phyloP scores from a whole-genome alignment of 371 early-diverging fungal genomes.

The Gilbertella persicaria region DNA sequence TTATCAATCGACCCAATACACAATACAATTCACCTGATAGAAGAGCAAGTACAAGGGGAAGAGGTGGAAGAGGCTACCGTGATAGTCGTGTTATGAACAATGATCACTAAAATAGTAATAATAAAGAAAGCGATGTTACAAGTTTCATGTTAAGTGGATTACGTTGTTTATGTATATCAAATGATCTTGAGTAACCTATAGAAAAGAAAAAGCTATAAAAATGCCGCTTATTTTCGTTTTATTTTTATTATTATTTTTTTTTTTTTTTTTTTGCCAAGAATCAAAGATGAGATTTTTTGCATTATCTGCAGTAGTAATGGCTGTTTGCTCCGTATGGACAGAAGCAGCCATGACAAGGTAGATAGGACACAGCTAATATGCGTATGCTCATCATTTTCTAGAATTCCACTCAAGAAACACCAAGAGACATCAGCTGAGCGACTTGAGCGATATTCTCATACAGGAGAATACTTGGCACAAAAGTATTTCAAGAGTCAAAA shows the following conservation, averaged over 20 bases:
- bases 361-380: not conserved
- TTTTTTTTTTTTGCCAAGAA: constrained; percentile 12
- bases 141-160: no score
- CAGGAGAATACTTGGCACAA: constrained; percentile 67
- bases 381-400: constrained; percentile 9
- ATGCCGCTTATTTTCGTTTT: not conserved
- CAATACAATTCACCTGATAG: constrained; percentile 27
- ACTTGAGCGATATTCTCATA: constrained; percentile 61
- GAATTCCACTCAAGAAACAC: constrained; percentile 73
- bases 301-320: constrained; percentile 30
- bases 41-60: constrained; percentile 15
- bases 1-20: constrained; percentile 47
- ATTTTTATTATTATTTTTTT: constrained; percentile 1
- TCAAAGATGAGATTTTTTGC: constrained; percentile 35
- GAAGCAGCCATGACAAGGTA: constrained; percentile 42
- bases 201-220: not conserved
- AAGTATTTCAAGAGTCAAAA: constrained; percentile 69
- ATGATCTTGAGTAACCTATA: not conserved
- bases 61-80: constrained; percentile 29
- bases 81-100: constrained; percentile 23
- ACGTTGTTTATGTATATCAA: no score
- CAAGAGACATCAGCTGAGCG: constrained; percentile 62
- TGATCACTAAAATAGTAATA: constrained; percentile 6
- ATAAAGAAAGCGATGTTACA: not conserved
- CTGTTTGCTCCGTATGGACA: constrained; percentile 14